These are phyloP conservation scores for Penicillium canariense DNA, from an alignment of 495 filamentous ascomycete genomes.

Conservation along the genomic window DNA sequence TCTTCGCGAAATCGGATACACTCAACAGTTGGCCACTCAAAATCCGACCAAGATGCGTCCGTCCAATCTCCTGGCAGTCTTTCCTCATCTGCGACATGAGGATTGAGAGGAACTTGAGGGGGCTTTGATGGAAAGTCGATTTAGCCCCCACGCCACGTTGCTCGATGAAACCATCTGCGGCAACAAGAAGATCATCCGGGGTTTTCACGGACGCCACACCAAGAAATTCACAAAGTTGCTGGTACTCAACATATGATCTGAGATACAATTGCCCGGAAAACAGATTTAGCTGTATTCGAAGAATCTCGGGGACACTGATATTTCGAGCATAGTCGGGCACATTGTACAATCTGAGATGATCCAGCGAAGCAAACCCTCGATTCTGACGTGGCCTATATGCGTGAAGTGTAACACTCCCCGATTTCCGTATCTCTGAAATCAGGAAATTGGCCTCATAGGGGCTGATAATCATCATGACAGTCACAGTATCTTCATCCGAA, in stretches of 20 bases:
- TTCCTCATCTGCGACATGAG: slow-evolving; percentile 51
- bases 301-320: slow-evolving; percentile 16
- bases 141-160: slow-evolving; percentile 14
- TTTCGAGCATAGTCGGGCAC: neutral
- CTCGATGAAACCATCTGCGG: slow-evolving; percentile 27
- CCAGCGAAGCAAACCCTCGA: slow-evolving; percentile 41
- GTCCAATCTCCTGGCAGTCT: slow-evolving; percentile 47
- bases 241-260: slow-evolving; percentile 50
- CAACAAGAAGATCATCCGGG: slow-evolving; percentile 44
- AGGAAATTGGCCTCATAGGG: slow-evolving; percentile 60
- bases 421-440: slow-evolving; percentile 35
- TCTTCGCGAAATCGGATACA: too few relatives aligned
- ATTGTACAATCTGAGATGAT: slow-evolving; percentile 43
- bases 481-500: slow-evolving; percentile 7
- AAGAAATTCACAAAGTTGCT: slow-evolving; percentile 51
- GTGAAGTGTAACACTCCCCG: slow-evolving; percentile 45
- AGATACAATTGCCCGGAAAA: slow-evolving; percentile 70
- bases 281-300: slow-evolving; percentile 53
- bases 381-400: slow-evolving; percentile 57
- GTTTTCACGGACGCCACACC: slow-evolving; percentile 41
- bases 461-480: slow-evolving; percentile 55
- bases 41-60: slow-evolving; percentile 56
- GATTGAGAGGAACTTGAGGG: slow-evolving; percentile 51
- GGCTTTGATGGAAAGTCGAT: slow-evolving; percentile 46
- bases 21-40: slow-evolving; percentile 45